Evolutionary conservation across 176 grass and related monocot species (phyloP).

Genomic region (Oryza glaberrima): DNA sequence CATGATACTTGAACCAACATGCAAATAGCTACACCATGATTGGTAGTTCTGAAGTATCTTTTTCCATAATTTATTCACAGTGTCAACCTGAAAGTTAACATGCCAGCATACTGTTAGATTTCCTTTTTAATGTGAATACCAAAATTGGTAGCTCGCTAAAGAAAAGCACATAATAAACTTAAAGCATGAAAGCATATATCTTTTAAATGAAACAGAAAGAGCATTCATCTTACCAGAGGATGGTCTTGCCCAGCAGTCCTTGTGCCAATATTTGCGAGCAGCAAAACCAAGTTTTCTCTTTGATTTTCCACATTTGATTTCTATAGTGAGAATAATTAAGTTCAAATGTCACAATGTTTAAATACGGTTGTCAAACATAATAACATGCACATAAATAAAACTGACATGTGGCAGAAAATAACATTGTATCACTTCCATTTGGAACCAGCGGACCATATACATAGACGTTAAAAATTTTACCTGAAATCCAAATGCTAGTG

Average conservation of each 20-base stretch:
- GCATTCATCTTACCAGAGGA: conserved; percentile 53
- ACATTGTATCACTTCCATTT: neutral
- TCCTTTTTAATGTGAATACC: conserved; percentile 4
- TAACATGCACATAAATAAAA: conserved; percentile 20
- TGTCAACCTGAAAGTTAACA: conserved; percentile 44
- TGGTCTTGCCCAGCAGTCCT: conserved; percentile 33
- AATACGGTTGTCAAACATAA: conserved; percentile 28
- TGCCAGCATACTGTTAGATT: conserved; percentile 22
- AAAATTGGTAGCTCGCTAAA: conserved; percentile 12
- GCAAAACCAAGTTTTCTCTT: conserved; percentile 72
- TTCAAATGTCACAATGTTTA: conserved; percentile 6
- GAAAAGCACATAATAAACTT: neutral
- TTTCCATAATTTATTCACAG: conserved; percentile 45
- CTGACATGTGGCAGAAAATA: neutral
- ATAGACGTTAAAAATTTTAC: conserved; percentile 35
- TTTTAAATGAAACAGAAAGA: conserved; percentile 18
- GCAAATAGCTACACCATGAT: conserved; percentile 75
- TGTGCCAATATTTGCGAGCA: conserved; percentile 71
- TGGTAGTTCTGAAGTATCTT: conserved; percentile 69
- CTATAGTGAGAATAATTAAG: conserved; percentile 37
- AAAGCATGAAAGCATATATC: conserved; percentile 24
- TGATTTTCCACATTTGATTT: conserved; percentile 82
- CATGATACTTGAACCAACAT: conserved; percentile 49
- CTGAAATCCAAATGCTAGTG: conserved; percentile 72
- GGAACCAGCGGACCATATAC: conserved; percentile 22